Base-by-base conservation (phyloP, 2,329 filamentous ascomycete species). In the Microascus cirrosus region DNA sequence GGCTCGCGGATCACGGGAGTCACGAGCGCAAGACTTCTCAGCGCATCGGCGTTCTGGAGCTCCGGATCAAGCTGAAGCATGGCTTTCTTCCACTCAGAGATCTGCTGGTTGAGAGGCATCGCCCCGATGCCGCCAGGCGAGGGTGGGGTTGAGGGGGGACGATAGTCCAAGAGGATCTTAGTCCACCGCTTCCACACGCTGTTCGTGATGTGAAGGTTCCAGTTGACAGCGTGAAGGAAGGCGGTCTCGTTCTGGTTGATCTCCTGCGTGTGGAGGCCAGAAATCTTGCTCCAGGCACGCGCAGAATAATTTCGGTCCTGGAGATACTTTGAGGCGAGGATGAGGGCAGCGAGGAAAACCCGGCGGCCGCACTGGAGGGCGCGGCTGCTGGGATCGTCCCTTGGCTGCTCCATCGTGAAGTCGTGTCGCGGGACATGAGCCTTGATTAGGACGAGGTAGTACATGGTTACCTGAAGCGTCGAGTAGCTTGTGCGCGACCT, bases 261-360 rank as follows among this genome's bases (percentile, higher is more conserved):
- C 74, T 99, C 94, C 59, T 83, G 78, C 3, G 91, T 92, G 69
- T 89, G 90, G 59, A 99, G 78, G n/a, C 94, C 94, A 20, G 94
- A 97, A 65, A 99, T 99, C 78, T 96, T 97, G 72, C 93, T 97
- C 94, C 94, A 99, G 50, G 94, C 94, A 58, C 93, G 86, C 54
- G 94, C 91, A 15, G 94, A 97, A 73, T 95, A 99, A 74, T 97
- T 99, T 64, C 93, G 87, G 70, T 99, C 94, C 73, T 99, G 94
- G 53, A 99, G 78, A 70, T 97, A 99, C 76, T 99, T 99, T 39
- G 94, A 97, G 1, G 94, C 94, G 59, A 99, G 79, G 63, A 99
- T 97, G 61, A 99, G 79, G 54, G 93, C 92, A 12, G 94, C 86
- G 57, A 99, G 81, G 70, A 99, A 97, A 93, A 97, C 97, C 67